These are phyloP conservation scores for Delphinella strobiligena DNA, from an alignment of 2,329 filamentous ascomycete species.

Conservation along the genomic window DNA sequence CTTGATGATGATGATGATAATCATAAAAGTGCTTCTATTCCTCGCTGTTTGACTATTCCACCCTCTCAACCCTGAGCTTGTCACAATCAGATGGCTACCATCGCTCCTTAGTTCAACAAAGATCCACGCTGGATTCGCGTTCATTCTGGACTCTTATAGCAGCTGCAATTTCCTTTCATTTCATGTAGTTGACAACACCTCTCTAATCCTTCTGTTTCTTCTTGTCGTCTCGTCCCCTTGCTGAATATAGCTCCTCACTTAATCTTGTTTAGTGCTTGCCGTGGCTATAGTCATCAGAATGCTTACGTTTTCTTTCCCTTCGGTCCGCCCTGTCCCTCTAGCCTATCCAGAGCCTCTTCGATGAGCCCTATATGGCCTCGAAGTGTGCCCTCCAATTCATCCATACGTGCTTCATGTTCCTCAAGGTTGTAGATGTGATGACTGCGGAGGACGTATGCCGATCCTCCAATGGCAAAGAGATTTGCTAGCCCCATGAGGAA, in stretches of 20 bases:
- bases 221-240: conserved; percentile 17
- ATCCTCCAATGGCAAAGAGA: conserved; percentile 11
- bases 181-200: not conserved
- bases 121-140: too few relatives aligned
- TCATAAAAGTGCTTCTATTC: too few relatives aligned
- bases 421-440: conserved; percentile 32
- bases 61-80: too few relatives aligned
- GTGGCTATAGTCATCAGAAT: conserved; percentile 1
- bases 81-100: too few relatives aligned
- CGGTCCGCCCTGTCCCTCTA: conserved; percentile 28
- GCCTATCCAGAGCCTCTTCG: conserved; percentile 31
- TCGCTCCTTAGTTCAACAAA: too few relatives aligned
- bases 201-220: conserved; percentile 9
- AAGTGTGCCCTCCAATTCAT: conserved; percentile 36
- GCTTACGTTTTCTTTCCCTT: conserved; percentile 27
- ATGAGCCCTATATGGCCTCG: conserved; percentile 36
- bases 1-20: too few relatives aligned
- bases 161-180: not conserved
- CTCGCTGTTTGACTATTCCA: too few relatives aligned
- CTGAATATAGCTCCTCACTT: conserved; percentile 18
- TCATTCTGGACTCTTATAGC: not conserved
- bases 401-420: conserved; percentile 36
- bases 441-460: conserved; percentile 10
- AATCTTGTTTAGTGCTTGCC: not conserved
- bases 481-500: conserved; percentile 12